Conservation (phyloP, 2,329 filamentous ascomycete genomes). For the Cryphonectria nitschkei region DNA sequence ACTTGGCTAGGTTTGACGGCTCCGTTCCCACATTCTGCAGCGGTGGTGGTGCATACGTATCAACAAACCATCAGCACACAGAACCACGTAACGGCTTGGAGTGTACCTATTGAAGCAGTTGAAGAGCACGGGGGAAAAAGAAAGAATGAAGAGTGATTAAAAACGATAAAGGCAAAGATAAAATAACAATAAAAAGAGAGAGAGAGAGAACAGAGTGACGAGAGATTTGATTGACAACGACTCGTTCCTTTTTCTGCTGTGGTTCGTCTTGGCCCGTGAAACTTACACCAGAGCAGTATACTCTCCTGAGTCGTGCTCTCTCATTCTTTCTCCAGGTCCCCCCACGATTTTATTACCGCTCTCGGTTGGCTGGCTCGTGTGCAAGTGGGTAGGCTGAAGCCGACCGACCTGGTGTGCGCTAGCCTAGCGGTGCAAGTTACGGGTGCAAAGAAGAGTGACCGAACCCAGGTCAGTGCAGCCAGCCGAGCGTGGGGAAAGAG, state of each 20-base stretch:
- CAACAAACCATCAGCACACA: not conserved
- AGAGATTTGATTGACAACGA: not conserved
- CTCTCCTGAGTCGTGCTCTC: constrained; percentile 7
- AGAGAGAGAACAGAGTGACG: not conserved
- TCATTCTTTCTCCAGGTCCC: constrained; percentile 10
- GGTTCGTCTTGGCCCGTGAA: not conserved
- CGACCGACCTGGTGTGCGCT: constrained; percentile 22
- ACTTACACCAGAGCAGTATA: not conserved
- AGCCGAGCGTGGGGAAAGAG: constrained; percentile 39
- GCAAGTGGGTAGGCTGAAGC: constrained; percentile 16
- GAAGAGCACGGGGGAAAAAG: too few relatives aligned
- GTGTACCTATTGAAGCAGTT: not conserved
- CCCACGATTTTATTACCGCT: constrained; percentile 28
- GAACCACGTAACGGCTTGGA: not conserved
- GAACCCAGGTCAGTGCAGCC: constrained; percentile 30
- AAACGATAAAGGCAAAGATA: too few relatives aligned
- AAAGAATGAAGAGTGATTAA: too few relatives aligned
- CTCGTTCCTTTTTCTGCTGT: not conserved
- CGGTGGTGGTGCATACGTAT: constrained; percentile 9
- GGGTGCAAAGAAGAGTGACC: constrained; percentile 9
- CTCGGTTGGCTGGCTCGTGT: constrained; percentile 27
- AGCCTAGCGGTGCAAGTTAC: not conserved
- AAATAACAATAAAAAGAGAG: not conserved
- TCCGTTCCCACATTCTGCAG: constrained; percentile 4
- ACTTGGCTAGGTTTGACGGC: not conserved